Evolutionary conservation across 2,329 filamentous ascomycete genomes (phyloP), one percentile per base, ranked within the genome.

Genomic region (Endoconidiophora laricicola): DNA sequence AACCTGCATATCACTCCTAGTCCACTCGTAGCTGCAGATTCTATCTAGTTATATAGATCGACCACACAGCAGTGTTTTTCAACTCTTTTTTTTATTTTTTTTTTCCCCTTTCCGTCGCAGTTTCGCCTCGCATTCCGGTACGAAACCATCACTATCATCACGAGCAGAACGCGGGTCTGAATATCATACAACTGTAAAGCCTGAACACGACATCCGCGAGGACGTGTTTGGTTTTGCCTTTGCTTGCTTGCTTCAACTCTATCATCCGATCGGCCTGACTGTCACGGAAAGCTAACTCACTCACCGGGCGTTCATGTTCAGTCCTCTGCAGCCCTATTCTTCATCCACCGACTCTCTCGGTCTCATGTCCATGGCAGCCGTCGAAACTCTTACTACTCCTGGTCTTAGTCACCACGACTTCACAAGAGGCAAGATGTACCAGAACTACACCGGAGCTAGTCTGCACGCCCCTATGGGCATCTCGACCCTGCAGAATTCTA

Each of bases 371-470:
- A 52, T 52, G 50, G 50, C 50, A 43, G 50, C 41, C 41, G 41
- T 51, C 24, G 49, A 45, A 37, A 53, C 51, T 6, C 42, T 49
- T 24, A 42, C 46, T 12, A 46, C 46, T 40, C 38, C 47, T 33
- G 47, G 46, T 12, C 51, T 49, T 43, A 43, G 46, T 36, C 22
- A 36, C 47, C 51, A 53, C 51, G 51, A 53, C 44, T 53, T 53
- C 33, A 33, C 43, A 38, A 41, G 47, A 37, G 36, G 41, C 47
- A 53, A 53, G 36, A 53, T 53, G 51, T 53, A 49, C 42, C 29
- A 37, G 4, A 46, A 49, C 29, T 53, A 53, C 38, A 33, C 40
- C 12, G 18, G 23, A 12, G 23, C 41, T 29, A 41, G 42, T 20
- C 38, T 49, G 9, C 43, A 49, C 23, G 39, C 46, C 42, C 39